Evolutionary conservation across 352 stramenopile species (phyloP), one percentile per base, ranked within the genome.

Genomic region (Stramenopiles sp.): DNA sequence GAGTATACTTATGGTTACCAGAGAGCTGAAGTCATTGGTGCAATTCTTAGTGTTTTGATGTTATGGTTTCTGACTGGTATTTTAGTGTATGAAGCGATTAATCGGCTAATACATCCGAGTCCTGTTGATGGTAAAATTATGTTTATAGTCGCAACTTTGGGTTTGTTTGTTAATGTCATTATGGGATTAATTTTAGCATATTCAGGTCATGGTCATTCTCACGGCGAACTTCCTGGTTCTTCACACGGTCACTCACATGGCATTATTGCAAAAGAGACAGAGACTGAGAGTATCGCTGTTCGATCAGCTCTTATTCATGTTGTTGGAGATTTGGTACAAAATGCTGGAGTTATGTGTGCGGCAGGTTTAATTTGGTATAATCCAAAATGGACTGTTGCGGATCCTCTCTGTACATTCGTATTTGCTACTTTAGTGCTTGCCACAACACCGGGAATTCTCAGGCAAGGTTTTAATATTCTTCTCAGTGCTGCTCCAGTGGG

Each of bases 401-500:
- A 97, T 55, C 83, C 80, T 19, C 85, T 97, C 46, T 72, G 66
- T 32, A 96, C 83, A 7, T 75, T 96, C 17, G 41, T 95, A n/a
- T 96, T 96, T 55, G 88, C 73, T 22, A 34, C 84, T 35, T 37
- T 94, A 3, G 26, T 32, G n/a, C 15, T 32, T n/a, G n/a, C n/a
- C 15, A 32, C 26, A 15, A 32, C 26, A 15, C n/a, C 15, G n/a
- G 15, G 15, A n/a, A 32, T 32, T 32, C 77, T 93, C 26, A 60
- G 91, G 10, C 68, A 56, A 39, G 89, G 76, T 17, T 93, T 80
- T 0, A 41, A 83, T 2, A 64, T 60, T 26, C 74, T 93, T 23
- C 49, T 95, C 22, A 60, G 64, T 23, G 63, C 60, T 36, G 26
- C 26, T n/a, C 26, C 26, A 32, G 26, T 15, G 15, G 10, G 15